phyloP scores from a whole-genome alignment of 257 asterid genomes.

The Scutellaria baicalensis region DNA sequence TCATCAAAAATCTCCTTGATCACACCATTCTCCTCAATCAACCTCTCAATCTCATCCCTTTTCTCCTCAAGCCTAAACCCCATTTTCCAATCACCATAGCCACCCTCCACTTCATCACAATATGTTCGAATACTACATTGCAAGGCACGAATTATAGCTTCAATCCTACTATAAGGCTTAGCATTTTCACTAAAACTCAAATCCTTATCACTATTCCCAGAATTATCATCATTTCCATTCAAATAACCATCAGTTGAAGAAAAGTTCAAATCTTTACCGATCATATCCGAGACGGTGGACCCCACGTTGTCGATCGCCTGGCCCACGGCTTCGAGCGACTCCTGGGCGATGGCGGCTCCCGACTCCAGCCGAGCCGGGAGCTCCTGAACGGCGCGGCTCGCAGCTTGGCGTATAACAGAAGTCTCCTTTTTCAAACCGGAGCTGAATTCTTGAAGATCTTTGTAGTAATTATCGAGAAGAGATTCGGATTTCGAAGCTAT shows the following conservation, averaged over 20 bases:
- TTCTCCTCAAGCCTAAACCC: slow-evolving; percentile 56
- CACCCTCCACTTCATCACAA: slow-evolving; percentile 59
- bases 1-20: slow-evolving; percentile 53
- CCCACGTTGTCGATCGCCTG: slow-evolving; percentile 73
- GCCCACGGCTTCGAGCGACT: slow-evolving; percentile 77
- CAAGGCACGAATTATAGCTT: slow-evolving; percentile 41
- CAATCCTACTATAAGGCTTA: slow-evolving; percentile 75
- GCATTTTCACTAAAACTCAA: slow-evolving; percentile 9
- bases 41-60: slow-evolving; percentile 43
- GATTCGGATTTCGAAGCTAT: slow-evolving; percentile 75
- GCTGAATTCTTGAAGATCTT: slow-evolving; percentile 72
- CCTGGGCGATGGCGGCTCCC: slow-evolving; percentile 83
- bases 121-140: slow-evolving; percentile 68
- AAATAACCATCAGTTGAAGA: slow-evolving; percentile 27
- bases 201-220: slow-evolving; percentile 18
- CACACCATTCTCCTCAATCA: slow-evolving; percentile 40
- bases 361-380: slow-evolving; percentile 76
- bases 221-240: slow-evolving; percentile 14
- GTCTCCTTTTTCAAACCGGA: slow-evolving; percentile 65
- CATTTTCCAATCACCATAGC: slow-evolving; percentile 52
- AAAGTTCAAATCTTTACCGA: slow-evolving; percentile 61
- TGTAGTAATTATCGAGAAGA: slow-evolving; percentile 58
- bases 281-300: slow-evolving; percentile 49
- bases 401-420: slow-evolving; percentile 57
- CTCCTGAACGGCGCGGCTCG: slow-evolving; percentile 65